Conservation (phyloP, 768 basidiomycete species). For the Mycena leptocephala region DNA sequence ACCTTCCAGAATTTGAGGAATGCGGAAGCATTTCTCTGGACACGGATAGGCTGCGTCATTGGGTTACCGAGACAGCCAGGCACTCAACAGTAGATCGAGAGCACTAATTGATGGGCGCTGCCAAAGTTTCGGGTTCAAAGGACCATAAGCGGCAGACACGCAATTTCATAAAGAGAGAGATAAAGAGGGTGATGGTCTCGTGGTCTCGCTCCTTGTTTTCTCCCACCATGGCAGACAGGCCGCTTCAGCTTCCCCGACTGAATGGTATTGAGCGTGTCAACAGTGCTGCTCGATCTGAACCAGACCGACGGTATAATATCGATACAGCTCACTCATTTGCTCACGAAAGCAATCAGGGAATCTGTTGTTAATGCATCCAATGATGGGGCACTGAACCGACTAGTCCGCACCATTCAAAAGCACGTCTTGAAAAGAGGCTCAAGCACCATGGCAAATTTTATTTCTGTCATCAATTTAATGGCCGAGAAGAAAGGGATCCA, state of each 20-base stretch:
- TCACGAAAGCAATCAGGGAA: not conserved
- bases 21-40: not conserved
- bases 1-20: constrained; percentile 15
- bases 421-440: not conserved
- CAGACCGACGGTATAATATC: not conserved
- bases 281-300: not conserved
- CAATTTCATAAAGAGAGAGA: too few relatives aligned
- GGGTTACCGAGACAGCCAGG: too few relatives aligned
- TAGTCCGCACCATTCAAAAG: not conserved
- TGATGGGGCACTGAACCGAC: not conserved
- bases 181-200: not conserved
- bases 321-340: not conserved
- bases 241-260: not conserved
- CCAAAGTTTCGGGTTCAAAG: too few relatives aligned
- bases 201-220: not conserved
- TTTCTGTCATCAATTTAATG: not conserved
- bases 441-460: not conserved
- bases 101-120: too few relatives aligned
- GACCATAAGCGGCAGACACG: too few relatives aligned
- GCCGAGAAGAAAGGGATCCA: not conserved
- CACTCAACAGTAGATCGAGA: too few relatives aligned
- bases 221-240: not conserved
- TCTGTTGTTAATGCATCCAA: not conserved
- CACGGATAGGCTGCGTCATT: not conserved
- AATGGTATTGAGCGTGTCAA: too few relatives aligned